These are phyloP conservation scores for Colletotrichum simmondsii DNA, from an alignment of 2,329 filamentous ascomycete species.

Conservation along the genomic window DNA sequence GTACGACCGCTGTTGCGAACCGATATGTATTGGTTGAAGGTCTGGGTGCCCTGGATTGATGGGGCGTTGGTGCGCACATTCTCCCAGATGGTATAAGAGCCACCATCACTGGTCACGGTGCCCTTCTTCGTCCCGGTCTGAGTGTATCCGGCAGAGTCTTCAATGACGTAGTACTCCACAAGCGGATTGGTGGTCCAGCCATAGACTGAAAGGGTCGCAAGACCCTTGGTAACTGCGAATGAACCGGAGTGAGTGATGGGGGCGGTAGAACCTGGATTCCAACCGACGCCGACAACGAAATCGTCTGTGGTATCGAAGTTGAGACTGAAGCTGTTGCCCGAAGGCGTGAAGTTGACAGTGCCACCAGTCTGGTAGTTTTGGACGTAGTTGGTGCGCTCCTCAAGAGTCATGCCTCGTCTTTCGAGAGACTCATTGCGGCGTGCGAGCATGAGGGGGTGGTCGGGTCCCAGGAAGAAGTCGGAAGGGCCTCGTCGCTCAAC, in stretches of 20 bases:
- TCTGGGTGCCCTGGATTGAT: constrained; percentile 57
- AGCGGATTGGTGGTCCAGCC: constrained; percentile 65
- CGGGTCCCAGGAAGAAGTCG: neutral
- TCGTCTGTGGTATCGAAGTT: constrained; percentile 35
- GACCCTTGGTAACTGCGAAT: constrained; percentile 5
- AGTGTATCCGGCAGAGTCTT: constrained; percentile 39
- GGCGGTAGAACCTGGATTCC: constrained; percentile 18
- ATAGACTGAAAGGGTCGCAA: constrained; percentile 50
- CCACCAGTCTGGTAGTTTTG: constrained; percentile 35
- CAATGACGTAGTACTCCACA: constrained; percentile 70
- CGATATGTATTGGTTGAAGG: constrained; percentile 62
- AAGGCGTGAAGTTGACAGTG: constrained; percentile 33
- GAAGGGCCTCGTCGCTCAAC: neutral
- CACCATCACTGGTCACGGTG: constrained; percentile 45
- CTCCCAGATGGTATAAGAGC: constrained; percentile 48
- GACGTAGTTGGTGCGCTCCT: constrained; percentile 32
- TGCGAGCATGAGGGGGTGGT: neutral
- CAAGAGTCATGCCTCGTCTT: neutral
- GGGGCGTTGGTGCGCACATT: constrained; percentile 53
- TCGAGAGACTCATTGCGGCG: neutral
- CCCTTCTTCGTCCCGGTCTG: constrained; percentile 44
- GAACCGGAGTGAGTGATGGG: constrained; percentile 3
- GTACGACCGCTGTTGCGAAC: constrained; percentile 44
- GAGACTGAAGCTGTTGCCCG: constrained; percentile 27
- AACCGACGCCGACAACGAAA: constrained; percentile 36